Conservation (phyloP, 148 eudicot genomes). For the Fallopia convolvulus region DNA sequence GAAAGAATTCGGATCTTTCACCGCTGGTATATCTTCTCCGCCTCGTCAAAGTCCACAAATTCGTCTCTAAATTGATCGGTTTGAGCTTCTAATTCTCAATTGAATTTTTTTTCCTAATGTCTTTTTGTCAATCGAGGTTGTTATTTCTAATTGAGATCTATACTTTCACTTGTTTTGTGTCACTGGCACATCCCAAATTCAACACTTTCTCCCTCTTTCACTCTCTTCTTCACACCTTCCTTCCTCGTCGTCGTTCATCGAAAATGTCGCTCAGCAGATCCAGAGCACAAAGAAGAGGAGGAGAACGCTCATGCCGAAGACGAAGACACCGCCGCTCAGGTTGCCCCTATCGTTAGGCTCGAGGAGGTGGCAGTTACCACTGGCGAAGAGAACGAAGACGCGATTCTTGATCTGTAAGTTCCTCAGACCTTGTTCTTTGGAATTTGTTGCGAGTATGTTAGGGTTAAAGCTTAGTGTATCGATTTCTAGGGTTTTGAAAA, state of each 20-base stretch:
- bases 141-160: no score
- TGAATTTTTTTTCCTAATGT: no score
- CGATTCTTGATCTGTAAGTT: constrained; percentile 60
- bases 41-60: no score
- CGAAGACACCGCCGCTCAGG: constrained; percentile 75
- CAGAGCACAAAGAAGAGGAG: constrained; percentile 27
- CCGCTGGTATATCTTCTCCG: no score
- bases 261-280: constrained; percentile 54
- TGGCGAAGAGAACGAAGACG: constrained; percentile 75
- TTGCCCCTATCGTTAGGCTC: constrained; percentile 66
- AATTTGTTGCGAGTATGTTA: background rate
- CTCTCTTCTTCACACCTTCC: background rate
- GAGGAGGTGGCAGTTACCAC: constrained; percentile 70
- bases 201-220: background rate
- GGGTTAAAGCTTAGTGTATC: background rate
- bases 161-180: no score
- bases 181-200: constrained; percentile 4
- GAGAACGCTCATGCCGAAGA: constrained; percentile 50
- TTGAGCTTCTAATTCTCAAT: no score
- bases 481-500: background rate
- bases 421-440: background rate
- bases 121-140: no score
- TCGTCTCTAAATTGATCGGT: no score
- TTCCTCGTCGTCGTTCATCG: background rate
- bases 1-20: no score